A percentile compares a stretch with the other conserved stretches of the same genome.
Evolutionary conservation across 306 rosid genomes (phyloP).

Genomic region (Trifolium pratense): DNA sequence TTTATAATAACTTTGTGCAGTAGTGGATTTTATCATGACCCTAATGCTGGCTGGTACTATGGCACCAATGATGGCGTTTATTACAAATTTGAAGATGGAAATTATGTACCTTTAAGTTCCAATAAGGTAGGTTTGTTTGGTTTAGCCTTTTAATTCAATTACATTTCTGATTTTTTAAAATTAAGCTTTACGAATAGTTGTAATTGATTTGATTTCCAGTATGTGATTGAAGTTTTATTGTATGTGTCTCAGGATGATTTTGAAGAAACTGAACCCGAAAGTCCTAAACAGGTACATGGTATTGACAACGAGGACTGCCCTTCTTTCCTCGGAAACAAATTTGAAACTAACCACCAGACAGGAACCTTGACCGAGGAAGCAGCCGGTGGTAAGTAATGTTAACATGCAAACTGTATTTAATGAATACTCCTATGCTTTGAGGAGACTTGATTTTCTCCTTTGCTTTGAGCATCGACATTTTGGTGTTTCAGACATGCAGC

Average conservation of each 20-base stretch:
- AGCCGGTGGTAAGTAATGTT: conserved; percentile 47
- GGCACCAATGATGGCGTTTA: conserved; percentile 69
- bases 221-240: conserved; percentile 17
- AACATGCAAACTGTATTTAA: conserved; percentile 28
- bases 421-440: conserved; percentile 29
- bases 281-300: conserved; percentile 30
- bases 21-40: conserved; percentile 91
- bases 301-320: conserved; percentile 40
- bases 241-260: conserved; percentile 48
- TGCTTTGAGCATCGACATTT: conserved; percentile 38
- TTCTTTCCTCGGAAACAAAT: conserved; percentile 40
- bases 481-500: conserved; percentile 42
- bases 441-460: conserved; percentile 35
- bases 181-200: not conserved
- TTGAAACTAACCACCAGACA: conserved; percentile 42
- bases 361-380: conserved; percentile 41
- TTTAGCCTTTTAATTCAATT: not conserved
- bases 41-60: conserved; percentile 88
- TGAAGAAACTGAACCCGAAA: conserved; percentile 43
- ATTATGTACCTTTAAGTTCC: conserved; percentile 70
- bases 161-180: not conserved
- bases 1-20: conserved; percentile 58
- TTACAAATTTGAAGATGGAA: conserved; percentile 83
- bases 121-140: conserved; percentile 44
- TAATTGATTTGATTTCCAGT: conserved; percentile 12